A percentile compares a stretch with the other conserved stretches of the same genome.
Evolutionary conservation across 2,329 filamentous ascomycete genomes (phyloP).

Genomic region (Alternaria ethzedia): DNA sequence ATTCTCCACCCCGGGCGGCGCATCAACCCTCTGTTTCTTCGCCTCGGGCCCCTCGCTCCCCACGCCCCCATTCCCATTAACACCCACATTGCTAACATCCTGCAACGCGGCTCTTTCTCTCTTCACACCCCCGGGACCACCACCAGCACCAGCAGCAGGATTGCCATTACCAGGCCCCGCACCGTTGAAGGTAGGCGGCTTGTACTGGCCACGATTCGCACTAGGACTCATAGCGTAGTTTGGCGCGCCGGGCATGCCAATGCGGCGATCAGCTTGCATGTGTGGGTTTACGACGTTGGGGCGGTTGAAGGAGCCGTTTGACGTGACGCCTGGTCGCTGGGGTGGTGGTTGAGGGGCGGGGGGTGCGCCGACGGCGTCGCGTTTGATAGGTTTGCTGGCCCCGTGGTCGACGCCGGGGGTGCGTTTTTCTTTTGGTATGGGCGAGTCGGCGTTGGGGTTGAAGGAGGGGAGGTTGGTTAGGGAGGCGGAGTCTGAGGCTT

Average conservation of each 20-base stretch:
- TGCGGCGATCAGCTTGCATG: constrained; percentile 53
- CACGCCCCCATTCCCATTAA: constrained; percentile 26
- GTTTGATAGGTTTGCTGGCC: constrained; percentile 74
- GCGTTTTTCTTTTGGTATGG: constrained; percentile 75
- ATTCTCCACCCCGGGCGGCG: constrained; percentile 29
- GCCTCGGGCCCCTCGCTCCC: constrained; percentile 41
- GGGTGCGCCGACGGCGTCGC: constrained; percentile 47
- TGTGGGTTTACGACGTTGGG: constrained; percentile 58
- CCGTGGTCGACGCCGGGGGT: constrained; percentile 86
- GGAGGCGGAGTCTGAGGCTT: constrained; percentile 40
- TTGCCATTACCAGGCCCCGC: not conserved
- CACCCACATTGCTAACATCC: constrained; percentile 55
- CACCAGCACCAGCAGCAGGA: not conserved
- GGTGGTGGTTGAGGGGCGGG: constrained; percentile 19
- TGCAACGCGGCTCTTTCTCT: constrained; percentile 48
- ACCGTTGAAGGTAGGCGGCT: constrained; percentile 48
- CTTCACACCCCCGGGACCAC: constrained; percentile 20
- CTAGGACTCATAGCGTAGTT: constrained; percentile 50
- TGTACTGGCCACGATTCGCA: constrained; percentile 54
- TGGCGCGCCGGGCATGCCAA: constrained; percentile 56
- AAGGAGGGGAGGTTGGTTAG: constrained; percentile 49
- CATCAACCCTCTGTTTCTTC: constrained; percentile 51
- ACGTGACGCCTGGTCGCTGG: constrained; percentile 17
- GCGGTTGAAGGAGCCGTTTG: constrained; percentile 21
- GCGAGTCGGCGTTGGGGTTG: constrained; percentile 60